Evolutionary conservation across 2,329 filamentous ascomycete species (phyloP).

Genomic region (Colletotrichum falcatum): DNA sequence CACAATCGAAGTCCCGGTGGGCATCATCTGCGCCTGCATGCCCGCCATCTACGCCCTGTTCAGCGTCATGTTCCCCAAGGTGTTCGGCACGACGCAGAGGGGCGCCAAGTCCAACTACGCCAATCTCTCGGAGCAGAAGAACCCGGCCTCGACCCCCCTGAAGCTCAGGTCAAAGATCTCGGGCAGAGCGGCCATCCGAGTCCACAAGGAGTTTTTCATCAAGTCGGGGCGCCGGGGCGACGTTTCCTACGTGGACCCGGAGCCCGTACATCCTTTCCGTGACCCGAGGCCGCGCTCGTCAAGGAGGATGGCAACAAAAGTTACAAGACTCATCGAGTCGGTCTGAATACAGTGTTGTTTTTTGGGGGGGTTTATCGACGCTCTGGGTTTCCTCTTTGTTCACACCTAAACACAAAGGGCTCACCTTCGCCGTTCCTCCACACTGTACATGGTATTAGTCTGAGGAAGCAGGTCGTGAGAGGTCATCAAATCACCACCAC

Average conservation of each 20-base stretch:
- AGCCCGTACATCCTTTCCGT: slow-evolving; percentile 7
- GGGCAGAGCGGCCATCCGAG: slow-evolving; percentile 8
- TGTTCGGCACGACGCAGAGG: slow-evolving; percentile 47
- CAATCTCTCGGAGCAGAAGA: slow-evolving; percentile 22
- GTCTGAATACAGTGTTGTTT: background rate
- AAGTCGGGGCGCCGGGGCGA: slow-evolving; percentile 29
- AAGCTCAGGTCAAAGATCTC: slow-evolving; percentile 20
- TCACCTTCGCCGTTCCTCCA: background rate
- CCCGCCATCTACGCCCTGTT: slow-evolving; percentile 51
- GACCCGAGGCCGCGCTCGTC: slow-evolving; percentile 16
- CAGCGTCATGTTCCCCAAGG: slow-evolving; percentile 49
- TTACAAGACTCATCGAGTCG: slow-evolving; percentile 23
- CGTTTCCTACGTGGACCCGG: slow-evolving; percentile 18
- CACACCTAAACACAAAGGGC: background rate
- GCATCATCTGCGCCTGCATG: slow-evolving; percentile 41
- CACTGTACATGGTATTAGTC: too few relatives aligned
- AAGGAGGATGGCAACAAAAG: slow-evolving; percentile 11
- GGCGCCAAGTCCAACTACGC: slow-evolving; percentile 37
- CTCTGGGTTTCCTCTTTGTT: background rate
- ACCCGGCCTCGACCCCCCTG: background rate
- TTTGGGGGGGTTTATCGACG: background rate
- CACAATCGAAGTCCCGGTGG: slow-evolving; percentile 37
- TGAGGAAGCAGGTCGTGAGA: background rate
- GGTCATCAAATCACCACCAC: background rate
- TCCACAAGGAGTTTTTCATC: slow-evolving; percentile 33